Base-by-base conservation (phyloP, 345 rosid species). In the Firmiana major region DNA sequence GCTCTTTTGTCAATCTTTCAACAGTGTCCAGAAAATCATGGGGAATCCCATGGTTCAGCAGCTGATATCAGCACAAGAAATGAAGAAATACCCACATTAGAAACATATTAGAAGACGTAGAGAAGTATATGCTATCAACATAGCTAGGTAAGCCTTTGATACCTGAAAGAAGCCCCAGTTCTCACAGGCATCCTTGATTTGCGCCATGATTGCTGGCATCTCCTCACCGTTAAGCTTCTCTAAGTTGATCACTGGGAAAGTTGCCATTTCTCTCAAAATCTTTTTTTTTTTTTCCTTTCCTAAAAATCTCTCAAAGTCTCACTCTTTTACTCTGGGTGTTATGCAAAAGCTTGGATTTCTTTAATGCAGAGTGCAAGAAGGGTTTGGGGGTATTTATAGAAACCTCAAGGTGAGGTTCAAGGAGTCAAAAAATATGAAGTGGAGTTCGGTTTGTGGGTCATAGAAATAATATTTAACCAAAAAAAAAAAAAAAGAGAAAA, bases 111-210 rank as follows among this genome's bases (percentile, higher is more conserved):
- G 57, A 8, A 17, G 8, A 51, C 0, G n/a, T 19, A 53, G 10
- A 53, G 28, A 12, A 54, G 3, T 19, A 57, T 9, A 57, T 21
- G 8, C 7, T 17, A 16, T 2, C 21, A 38, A 0, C 19, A 66
- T 5, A 31, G 51, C 51, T 9, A 13, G 22, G 40, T 26, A 24
- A 22, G 7, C 17, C 17, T 28, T 11, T 26, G 11, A 65, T 85
- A 95, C 99, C 99, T 95, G 93, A 79, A 95, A 93, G 91, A 95
- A 95, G 0, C 99, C 99, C 99, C 99, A 95, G 78, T 93, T 95
- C 74, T 95, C 98, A 74, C 98, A 95, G 79, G 98, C 99, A 85
- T 93, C 97, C 49, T 90, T 85, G 87, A 95, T 93, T 81, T 86
- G 83, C 75, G 86, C 90, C 99, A 90, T 85, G 74, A 79, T 84